Evolutionary conservation across 2,329 filamentous ascomycete species (phyloP).

Genomic region (Pezicula neosporulosa): DNA sequence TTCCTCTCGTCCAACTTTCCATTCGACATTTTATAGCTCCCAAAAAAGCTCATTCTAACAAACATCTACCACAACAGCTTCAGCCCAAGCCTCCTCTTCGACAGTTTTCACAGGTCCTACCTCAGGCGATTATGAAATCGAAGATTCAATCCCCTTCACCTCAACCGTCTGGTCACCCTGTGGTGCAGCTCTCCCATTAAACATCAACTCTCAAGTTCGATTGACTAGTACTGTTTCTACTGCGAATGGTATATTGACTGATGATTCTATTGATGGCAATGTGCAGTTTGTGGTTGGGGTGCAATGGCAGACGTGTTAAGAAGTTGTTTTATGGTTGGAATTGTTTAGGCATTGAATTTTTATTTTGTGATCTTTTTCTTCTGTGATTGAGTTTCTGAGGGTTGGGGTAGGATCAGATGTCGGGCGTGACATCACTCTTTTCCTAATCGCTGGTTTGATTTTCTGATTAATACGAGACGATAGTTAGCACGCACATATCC

Average conservation of each 20-base stretch:
- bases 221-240: slow-evolving; percentile 28
- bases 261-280: slow-evolving; percentile 46
- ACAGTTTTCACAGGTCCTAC: slow-evolving; percentile 40
- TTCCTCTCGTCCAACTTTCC: no score
- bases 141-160: slow-evolving; percentile 40
- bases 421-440: no score
- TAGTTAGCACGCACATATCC: no score
- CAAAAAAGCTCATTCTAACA: neutral
- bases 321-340: no score
- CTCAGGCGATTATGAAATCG: slow-evolving; percentile 34
- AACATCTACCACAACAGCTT: slow-evolving; percentile 19
- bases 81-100: slow-evolving; percentile 32
- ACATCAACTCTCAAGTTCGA: slow-evolving; percentile 50
- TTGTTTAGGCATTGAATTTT: no score
- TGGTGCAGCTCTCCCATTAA: slow-evolving; percentile 44
- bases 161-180: slow-evolving; percentile 50
- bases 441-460: no score
- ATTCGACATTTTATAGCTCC: no score
- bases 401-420: no score
- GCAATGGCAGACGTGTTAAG: slow-evolving; percentile 31
- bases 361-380: no score
- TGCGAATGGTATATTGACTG: slow-evolving; percentile 38
- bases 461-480: no score
- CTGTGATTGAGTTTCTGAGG: no score
- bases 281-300: slow-evolving; percentile 38